Evolutionary conservation across 1,284 basidiomycete species (phyloP), one percentile per base, ranked within the genome.

Genomic region (Bjerkandera adusta): DNA sequence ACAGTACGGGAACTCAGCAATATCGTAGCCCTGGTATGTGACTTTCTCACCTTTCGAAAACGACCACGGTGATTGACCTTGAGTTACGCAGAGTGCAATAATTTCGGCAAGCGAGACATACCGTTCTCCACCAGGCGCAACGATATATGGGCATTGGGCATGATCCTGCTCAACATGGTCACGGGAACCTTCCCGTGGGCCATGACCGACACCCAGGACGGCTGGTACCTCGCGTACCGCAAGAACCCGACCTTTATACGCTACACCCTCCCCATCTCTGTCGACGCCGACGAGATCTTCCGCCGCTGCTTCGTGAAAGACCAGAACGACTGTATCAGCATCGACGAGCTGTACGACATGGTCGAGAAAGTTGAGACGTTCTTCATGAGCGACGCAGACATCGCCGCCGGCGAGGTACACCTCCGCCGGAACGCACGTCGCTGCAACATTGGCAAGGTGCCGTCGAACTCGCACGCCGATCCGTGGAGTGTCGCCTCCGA

Each of bases 161-260:
- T 66, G 29, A 57, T 65, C 34, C 54, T 67, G 25, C 30, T 61
- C 44, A 96, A 96, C 67, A 79, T 98, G 68, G 83, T 92, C 32
- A 87, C 87, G 50, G 86, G 87, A 16, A 77, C 84, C 18, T 90
- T 89, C 62, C 94, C 92, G 3, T 97, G 95, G 95, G 76, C 78
- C 50, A 73, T 77, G 56, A 92, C 95, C 1, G 79, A 73, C 34
- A 64, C 73, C 2, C 68, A 74, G 30, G 93, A 97, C 65, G 76
- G 80, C 34, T 83, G 81, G 21, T 96, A 89, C 70, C 63, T 36
- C 25, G 48, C 51, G 30, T 59, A 55, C 47, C 38, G 53, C 40
- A 24, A 36, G 43, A 75, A 92, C 55, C 76, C 72, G 20, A 66
- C 85, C 48, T 85, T 84, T 57, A 73, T 95, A 12, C 77, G 76